These are phyloP conservation scores for Corinectria fuckeliana DNA, from an alignment of 2,329 filamentous ascomycete genomes.

Conservation along the genomic window DNA sequence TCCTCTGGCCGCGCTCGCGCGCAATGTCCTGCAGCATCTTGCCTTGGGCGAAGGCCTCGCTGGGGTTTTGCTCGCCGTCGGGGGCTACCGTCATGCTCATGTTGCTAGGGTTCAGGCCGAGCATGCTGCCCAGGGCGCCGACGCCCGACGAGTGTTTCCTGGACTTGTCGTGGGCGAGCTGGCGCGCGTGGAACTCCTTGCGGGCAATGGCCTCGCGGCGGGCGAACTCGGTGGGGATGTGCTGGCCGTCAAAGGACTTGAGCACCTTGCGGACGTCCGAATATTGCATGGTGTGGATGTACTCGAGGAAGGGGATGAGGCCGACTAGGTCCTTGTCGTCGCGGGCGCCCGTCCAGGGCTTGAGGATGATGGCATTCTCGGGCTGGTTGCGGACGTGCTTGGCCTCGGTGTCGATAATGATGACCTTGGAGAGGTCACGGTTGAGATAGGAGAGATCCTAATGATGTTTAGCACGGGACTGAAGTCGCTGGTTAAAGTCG, in stretches of 20 bases:
- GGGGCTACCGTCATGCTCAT: slow-evolving; percentile 65
- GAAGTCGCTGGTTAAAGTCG: too few relatives aligned
- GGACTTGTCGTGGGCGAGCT: slow-evolving; percentile 72
- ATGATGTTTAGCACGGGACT: slow-evolving; percentile 21
- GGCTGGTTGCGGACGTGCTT: slow-evolving; percentile 86
- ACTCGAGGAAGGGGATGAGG: slow-evolving; percentile 96
- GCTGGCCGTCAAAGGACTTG: slow-evolving; percentile 85
- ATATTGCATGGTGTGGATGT: slow-evolving; percentile 92
- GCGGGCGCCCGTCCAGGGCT: slow-evolving; percentile 86
- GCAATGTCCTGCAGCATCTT: slow-evolving; percentile 98
- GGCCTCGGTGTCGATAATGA: slow-evolving; percentile 88
- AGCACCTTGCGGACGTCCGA: slow-evolving; percentile 85
- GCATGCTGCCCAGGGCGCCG: slow-evolving; percentile 70
- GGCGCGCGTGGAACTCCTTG: slow-evolving; percentile 81
- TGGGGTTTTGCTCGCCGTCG: slow-evolving; percentile 73
- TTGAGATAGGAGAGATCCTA: slow-evolving; percentile 98
- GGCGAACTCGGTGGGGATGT: slow-evolving; percentile 90
- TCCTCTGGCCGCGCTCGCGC: slow-evolving; percentile 86
- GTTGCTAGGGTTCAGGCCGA: slow-evolving; percentile 78
- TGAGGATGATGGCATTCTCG: slow-evolving; percentile 92
- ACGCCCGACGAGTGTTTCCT: slow-evolving; percentile 67
- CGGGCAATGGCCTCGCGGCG: slow-evolving; percentile 85
- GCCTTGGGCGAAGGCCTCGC: slow-evolving; percentile 83
- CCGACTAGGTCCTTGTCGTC: slow-evolving; percentile 86
- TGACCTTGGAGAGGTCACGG: slow-evolving; percentile 91